phyloP scores from a whole-genome alignment of 495 filamentous ascomycete species.

The Penicillium paxilli region DNA sequence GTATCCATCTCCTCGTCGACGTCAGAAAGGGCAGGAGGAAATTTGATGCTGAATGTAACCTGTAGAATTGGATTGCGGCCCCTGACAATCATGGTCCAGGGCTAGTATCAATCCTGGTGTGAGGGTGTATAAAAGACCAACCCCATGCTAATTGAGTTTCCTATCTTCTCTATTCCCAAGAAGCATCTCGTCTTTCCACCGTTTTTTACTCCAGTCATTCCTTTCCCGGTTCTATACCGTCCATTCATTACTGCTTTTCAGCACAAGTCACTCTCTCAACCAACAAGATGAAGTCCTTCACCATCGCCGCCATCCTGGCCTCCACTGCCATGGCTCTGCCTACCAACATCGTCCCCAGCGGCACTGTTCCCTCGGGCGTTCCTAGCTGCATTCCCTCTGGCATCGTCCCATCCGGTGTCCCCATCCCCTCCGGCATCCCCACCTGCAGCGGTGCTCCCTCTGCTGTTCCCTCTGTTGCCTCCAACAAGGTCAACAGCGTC shows the following conservation, averaged over 20 bases:
- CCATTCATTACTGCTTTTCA: constrained; percentile 26
- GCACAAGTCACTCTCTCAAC: constrained; percentile 20
- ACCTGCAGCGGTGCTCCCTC: constrained; percentile 7
- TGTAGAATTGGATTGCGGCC: not conserved
- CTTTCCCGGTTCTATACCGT: constrained; percentile 25
- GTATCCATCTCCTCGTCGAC: constrained; percentile 1
- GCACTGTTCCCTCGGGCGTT: constrained; percentile 11
- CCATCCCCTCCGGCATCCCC: constrained; percentile 10
- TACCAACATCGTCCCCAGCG: constrained; percentile 11
- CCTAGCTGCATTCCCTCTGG: constrained; percentile 19
- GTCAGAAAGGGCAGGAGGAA: constrained; percentile 5
- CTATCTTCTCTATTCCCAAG: constrained; percentile 11
- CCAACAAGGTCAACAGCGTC: constrained; percentile 11
- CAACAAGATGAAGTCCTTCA: constrained; percentile 27
- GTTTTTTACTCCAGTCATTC: constrained; percentile 21
- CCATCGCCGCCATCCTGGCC: constrained; percentile 25
- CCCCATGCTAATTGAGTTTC: constrained; percentile 6
- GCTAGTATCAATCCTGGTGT: too few species aligned
- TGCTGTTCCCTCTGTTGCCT: not conserved
- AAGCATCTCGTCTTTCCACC: constrained; percentile 17
- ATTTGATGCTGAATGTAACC: not conserved
- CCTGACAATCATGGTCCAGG: constrained; percentile 1
- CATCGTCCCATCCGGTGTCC: constrained; percentile 9
- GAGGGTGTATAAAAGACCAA: constrained; percentile 16
- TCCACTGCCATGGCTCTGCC: constrained; percentile 25